A percentile compares a stretch with the other conserved stretches of the same genome.
Evolutionary conservation across 148 eudicot genomes (phyloP).

Genomic region (Rhododendron kiyosumense): DNA sequence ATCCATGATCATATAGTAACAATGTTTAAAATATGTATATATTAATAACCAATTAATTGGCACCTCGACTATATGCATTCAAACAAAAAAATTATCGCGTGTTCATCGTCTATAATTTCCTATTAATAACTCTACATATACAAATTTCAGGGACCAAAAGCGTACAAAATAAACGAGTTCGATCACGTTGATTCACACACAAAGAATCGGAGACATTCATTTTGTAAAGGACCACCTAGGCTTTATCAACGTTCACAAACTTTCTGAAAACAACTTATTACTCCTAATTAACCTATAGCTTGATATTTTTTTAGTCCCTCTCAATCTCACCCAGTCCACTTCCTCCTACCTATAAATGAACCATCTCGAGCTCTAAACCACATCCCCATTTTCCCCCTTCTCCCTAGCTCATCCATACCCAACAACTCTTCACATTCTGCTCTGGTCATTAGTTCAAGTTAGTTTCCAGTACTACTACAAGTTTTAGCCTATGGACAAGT

Average conservation of each 20-base stretch:
- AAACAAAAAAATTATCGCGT: no score
- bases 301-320: background rate
- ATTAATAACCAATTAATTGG: no score
- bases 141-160: no score
- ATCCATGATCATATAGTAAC: no score
- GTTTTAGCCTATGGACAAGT: constrained; percentile 21
- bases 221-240: background rate
- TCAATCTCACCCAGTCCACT: background rate
- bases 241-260: background rate
- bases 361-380: background rate
- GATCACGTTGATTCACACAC: no score
- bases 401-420: background rate
- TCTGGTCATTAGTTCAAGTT: background rate
- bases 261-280: background rate
- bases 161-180: no score
- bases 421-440: background rate
- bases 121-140: no score
- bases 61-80: no score
- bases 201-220: no score
- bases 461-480: background rate
- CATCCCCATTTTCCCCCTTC: background rate
- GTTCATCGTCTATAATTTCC: no score
- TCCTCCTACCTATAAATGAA: background rate
- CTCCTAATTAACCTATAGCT: no score
- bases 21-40: no score